Base-by-base conservation (phyloP, 1,284 basidiomycete species). In the Erythrobasidium hasegawianum region DNA sequence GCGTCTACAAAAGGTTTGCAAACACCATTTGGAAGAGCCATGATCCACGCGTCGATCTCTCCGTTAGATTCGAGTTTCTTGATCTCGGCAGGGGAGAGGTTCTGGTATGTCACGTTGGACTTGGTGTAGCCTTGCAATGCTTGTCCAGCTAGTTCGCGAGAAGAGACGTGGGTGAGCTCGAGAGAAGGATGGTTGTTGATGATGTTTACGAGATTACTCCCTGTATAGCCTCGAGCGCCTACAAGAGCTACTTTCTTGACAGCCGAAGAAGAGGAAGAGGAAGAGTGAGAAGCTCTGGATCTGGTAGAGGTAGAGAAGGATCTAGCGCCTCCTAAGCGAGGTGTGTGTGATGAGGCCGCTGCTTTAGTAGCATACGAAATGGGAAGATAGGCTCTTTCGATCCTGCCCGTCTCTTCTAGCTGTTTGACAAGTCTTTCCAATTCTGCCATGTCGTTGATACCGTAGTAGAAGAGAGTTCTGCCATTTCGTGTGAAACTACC, bases 1-100 rank as follows among this genome's bases (percentile, higher is more conserved):
- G 95, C 96, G 75, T 96, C 93, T 18, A 99, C 93, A 75, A 97
- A 99, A 0, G 94, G 93, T 80, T 95, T 95, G 81, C 91, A 91
- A 27, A 94, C 85, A 14, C 95, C 96, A 75, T 98, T 99, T 33
- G 95, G 95, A 50, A 99, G 83, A 0, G 95, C 95, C 90, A 97
- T 95, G 67, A 98, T 85, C 91, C 93, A 97, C 9, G 90, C 93
- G 76, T 97, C 93, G 20, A 97, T 90, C 74, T 88, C 87, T 22
- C 88, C 87, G 64, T 85, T 81, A 78, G 87, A 86, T 78, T 94
- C 93, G 86, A 97, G 89, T 75, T 80, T 81, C 77, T 89, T 85
- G 9, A 96, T 87, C 71, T 94, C 89, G 69, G 82, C 79, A 1
- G 82, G 77, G 0, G 86, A 87, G 16, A 97, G 82, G 78, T 94